phyloP scores from a whole-genome alignment of 2,329 filamentous ascomycete genomes.

The Paecilomyces sp. region DNA sequence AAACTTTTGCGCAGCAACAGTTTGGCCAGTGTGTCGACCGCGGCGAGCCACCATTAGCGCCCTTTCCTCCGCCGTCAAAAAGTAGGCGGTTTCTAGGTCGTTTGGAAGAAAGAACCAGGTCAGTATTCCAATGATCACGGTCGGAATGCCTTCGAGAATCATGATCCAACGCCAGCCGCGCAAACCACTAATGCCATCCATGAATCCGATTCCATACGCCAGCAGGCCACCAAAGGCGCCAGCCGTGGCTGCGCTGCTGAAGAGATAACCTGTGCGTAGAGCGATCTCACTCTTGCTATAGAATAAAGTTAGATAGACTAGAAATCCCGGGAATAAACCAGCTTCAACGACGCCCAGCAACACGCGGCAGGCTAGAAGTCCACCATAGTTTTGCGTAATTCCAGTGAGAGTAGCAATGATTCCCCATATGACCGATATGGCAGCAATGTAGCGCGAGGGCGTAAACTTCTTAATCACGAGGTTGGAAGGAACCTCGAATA shows the following conservation, averaged over 20 bases:
- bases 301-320: slow-evolving; percentile 68
- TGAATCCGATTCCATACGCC: slow-evolving; percentile 65
- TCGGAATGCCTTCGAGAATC: slow-evolving; percentile 50
- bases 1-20: slow-evolving; percentile 45
- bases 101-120: slow-evolving; percentile 58
- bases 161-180: slow-evolving; percentile 68
- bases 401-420: slow-evolving; percentile 49
- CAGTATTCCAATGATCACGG: slow-evolving; percentile 48
- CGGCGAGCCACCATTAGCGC: slow-evolving; percentile 48
- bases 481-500: slow-evolving; percentile 60
- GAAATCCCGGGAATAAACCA: slow-evolving; percentile 60
- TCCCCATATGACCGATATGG: slow-evolving; percentile 56
- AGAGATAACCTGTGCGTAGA: slow-evolving; percentile 65
- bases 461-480: slow-evolving; percentile 57
- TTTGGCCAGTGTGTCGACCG: slow-evolving; percentile 44
- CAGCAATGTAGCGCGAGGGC: slow-evolving; percentile 51
- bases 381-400: slow-evolving; percentile 57
- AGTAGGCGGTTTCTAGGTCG: slow-evolving; percentile 57
- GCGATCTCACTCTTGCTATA: slow-evolving; percentile 69
- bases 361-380: slow-evolving; percentile 61
- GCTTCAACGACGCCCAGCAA: slow-evolving; percentile 64
- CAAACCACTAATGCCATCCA: slow-evolving; percentile 60
- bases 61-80: slow-evolving; percentile 53
- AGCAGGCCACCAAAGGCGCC: slow-evolving; percentile 67
- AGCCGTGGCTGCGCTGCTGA: slow-evolving; percentile 57